These are phyloP conservation scores for Pseudocercospora cruenta DNA, from an alignment of 2,329 filamentous ascomycete genomes.

Conservation along the genomic window DNA sequence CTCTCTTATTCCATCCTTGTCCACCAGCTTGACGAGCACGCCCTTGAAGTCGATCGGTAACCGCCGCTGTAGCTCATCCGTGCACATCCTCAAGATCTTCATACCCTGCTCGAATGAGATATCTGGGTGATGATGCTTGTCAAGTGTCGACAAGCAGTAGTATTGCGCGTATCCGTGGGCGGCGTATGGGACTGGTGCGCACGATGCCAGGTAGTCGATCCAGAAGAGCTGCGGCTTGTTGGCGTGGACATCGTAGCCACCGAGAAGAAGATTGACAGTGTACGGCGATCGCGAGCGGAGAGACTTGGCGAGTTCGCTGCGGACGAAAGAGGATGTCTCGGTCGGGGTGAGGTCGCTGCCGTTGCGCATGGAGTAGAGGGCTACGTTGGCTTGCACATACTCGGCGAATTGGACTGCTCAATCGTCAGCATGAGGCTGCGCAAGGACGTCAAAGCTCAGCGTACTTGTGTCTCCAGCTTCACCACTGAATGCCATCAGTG, in stretches of 20 bases:
- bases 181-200: slow-evolving; percentile 78
- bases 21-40: slow-evolving; percentile 83
- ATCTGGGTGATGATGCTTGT: slow-evolving; percentile 97
- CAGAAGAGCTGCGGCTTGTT: slow-evolving; percentile 48
- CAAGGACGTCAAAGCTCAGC: slow-evolving; percentile 26
- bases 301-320: slow-evolving; percentile 87
- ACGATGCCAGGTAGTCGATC: slow-evolving; percentile 35
- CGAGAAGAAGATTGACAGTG: slow-evolving; percentile 93
- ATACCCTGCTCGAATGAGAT: slow-evolving; percentile 87
- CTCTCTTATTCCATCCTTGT: slow-evolving; percentile 87
- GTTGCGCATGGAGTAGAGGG: slow-evolving; percentile 98
- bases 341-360: slow-evolving; percentile 87
- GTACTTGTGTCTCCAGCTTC: slow-evolving; percentile 93
- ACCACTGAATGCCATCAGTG: slow-evolving; percentile 90
- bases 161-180: slow-evolving; percentile 99
- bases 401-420: slow-evolving; percentile 92
- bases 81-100: slow-evolving; percentile 92
- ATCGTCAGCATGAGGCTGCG: neutral
- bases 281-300: slow-evolving; percentile 92
- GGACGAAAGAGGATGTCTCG: slow-evolving; percentile 89
- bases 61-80: slow-evolving; percentile 93
- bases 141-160: slow-evolving; percentile 95
- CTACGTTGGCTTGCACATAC: slow-evolving; percentile 97
- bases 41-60: slow-evolving; percentile 99
- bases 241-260: slow-evolving; percentile 89